A percentile compares a stretch with the other conserved stretches of the same genome.
These are phyloP conservation scores for Exophiala phaeomuriformis DNA, from an alignment of 2,329 filamentous ascomycete species.

Conservation along the genomic window DNA sequence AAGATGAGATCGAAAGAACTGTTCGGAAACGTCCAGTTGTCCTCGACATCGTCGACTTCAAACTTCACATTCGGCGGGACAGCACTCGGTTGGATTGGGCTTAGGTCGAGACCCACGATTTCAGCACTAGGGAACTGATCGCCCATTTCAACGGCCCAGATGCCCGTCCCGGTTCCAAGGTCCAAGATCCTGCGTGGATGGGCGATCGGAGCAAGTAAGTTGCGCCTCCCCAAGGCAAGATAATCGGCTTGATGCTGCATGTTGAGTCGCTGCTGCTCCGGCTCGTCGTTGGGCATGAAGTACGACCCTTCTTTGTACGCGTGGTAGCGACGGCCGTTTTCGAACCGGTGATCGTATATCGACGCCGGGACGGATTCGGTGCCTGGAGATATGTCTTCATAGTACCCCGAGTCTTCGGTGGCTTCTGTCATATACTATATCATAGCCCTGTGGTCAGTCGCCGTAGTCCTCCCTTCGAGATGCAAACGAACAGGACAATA, in stretches of 20 bases:
- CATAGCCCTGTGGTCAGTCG: neutral
- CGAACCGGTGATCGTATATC: conserved; percentile 25
- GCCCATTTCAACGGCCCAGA: conserved; percentile 34
- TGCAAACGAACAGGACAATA: neutral
- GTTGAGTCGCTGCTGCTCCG: conserved; percentile 38
- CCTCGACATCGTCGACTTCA: conserved; percentile 52
- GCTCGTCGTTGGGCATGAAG: conserved; percentile 38
- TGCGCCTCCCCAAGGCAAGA: neutral
- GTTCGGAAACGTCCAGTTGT: conserved; percentile 45
- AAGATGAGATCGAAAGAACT: conserved; percentile 57
- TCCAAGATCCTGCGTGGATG: conserved; percentile 28
- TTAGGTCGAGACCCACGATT: conserved; percentile 24
- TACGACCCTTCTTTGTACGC: conserved; percentile 35
- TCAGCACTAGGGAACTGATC: conserved; percentile 29
- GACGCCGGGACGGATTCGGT: conserved; percentile 12
- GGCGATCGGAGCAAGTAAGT: neutral
- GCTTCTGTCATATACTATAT: conserved; percentile 10
- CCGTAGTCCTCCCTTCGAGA: too few relatives aligned
- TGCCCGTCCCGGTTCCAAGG: conserved; percentile 33
- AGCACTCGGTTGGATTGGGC: conserved; percentile 16
- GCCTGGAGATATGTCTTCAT: conserved; percentile 8
- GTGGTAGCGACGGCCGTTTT: conserved; percentile 34
- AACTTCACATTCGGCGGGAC: conserved; percentile 52
- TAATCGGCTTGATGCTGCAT: conserved; percentile 33
- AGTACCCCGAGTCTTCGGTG: conserved; percentile 13